Evolutionary conservation across 1,139 yeast species (phyloP), one percentile per base, ranked within the genome.

Genomic region (Blastobotrys petasosporus): DNA sequence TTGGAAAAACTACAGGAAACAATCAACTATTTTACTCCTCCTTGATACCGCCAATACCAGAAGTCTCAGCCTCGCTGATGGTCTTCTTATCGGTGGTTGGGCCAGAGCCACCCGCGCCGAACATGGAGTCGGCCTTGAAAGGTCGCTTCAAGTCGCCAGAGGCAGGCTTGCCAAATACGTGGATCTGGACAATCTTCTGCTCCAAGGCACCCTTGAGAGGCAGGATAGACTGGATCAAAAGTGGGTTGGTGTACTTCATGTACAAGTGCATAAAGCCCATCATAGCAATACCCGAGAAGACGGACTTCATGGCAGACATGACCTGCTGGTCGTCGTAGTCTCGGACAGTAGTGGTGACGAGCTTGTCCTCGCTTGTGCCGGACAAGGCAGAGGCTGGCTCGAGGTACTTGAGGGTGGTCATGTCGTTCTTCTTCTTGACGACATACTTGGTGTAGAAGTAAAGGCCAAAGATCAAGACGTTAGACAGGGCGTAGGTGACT

Each of bases 191-290:
- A 60, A 88, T 82, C 72, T 90, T 90, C 60, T 86, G 74, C 73
- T 94, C 98, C 54, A 88, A 72, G 45, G 95, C 96, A 57, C 84
- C 72, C 77, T 92, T 92, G 60, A 94, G 73, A 45, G 97, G 92
- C 47, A 94, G 79, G 59, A 94, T 77, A 52, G 92, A 82, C 74
- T 92, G 98, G 87, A 92, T 85, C 59, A 94, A 80, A 67, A 92
- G 79, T 51, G 98, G 99, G 73, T 92, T 90, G 68, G 97, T 87
- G 77, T 87, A 94, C 71, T 88, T 85, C 95, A 94, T 82, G 80
- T 92, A 92, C 54, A 92, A 62, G 70, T 92, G 98, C 97, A 92
- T 90, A 80, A 92, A 85, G 31, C 84, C 96, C 94, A 94, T 90
- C 97, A 94, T 90, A 62, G 95, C 97, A 60, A 88, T 68, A 53